Evolutionary conservation across 2,329 filamentous ascomycete species (phyloP).

Genomic region (Verticillium isaacii): DNA sequence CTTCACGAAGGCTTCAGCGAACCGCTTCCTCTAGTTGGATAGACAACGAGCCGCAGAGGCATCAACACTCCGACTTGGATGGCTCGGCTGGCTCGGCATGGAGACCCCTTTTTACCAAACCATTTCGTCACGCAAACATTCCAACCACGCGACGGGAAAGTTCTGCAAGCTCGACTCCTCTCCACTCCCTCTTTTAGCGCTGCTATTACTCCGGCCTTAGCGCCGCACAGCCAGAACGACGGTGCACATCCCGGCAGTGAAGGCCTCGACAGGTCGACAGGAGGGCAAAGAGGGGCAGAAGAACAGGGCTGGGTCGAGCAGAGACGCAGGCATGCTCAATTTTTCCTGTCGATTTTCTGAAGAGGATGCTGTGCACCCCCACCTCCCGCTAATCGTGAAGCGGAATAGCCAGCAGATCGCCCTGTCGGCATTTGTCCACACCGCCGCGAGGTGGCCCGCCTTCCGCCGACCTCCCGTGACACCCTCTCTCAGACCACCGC

Average conservation of each 20-base stretch:
- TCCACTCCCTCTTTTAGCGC: not conserved
- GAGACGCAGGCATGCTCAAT: not conserved
- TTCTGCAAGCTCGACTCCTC: not conserved
- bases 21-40: not conserved
- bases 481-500: not conserved
- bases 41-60: not conserved
- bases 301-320: not conserved
- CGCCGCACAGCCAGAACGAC: not conserved
- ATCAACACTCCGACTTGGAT: not conserved
- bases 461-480: not conserved
- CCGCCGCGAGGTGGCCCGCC: conserved; percentile 12
- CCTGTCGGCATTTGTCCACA: conserved; percentile 14
- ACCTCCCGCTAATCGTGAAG: conserved; percentile 2
- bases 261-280: not conserved
- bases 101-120: not conserved
- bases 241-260: not conserved
- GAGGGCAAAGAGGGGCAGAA: not conserved
- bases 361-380: not conserved
- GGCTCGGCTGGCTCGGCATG: not conserved
- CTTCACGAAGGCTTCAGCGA: not conserved
- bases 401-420: conserved; percentile 17
- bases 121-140: not conserved
- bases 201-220: not conserved
- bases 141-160: not conserved
- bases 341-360: not conserved